These are phyloP conservation scores for Pseudomassariella vexata DNA, from an alignment of 2,329 filamentous ascomycete species.

Conservation along the genomic window DNA sequence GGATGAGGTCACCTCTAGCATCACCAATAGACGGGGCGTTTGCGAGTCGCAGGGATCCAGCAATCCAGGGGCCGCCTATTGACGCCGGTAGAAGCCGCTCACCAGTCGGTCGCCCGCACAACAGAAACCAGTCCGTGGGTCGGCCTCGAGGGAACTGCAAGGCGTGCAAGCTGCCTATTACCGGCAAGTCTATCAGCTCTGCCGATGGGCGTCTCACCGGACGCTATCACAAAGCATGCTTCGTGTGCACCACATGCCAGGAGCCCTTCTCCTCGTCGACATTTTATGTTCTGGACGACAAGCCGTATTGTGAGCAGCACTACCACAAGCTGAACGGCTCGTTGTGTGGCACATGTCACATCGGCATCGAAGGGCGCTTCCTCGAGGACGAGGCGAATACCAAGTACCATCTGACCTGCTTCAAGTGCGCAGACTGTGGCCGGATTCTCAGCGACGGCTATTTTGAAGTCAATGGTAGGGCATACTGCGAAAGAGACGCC, in stretches of 20 bases:
- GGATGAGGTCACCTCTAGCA: slow-evolving; percentile 7
- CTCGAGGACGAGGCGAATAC: slow-evolving; percentile 71
- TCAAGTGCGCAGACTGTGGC: slow-evolving; percentile 76
- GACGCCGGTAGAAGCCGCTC: slow-evolving; percentile 17
- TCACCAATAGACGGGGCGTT: slow-evolving; percentile 11
- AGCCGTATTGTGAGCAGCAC: slow-evolving; percentile 85
- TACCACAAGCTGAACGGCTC: slow-evolving; percentile 91
- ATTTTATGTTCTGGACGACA: slow-evolving; percentile 86
- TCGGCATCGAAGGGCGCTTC: slow-evolving; percentile 90
- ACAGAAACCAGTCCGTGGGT: slow-evolving; percentile 30
- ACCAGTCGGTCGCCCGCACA: slow-evolving; percentile 25
- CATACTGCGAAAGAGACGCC: slow-evolving; percentile 86
- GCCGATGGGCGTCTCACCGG: slow-evolving; percentile 88
- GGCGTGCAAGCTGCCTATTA: slow-evolving; percentile 71
- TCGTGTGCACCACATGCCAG: slow-evolving; percentile 80
- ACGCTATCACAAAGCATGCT: slow-evolving; percentile 91
- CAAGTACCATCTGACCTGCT: slow-evolving; percentile 85
- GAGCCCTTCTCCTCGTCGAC: slow-evolving; percentile 79
- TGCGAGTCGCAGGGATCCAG: slow-evolving; percentile 3
- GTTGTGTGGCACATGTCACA: slow-evolving; percentile 71
- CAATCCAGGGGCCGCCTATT: slow-evolving; percentile 8
- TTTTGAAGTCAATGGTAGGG: slow-evolving; percentile 75
- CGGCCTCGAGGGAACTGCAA: slow-evolving; percentile 71
- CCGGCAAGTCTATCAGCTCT: slow-evolving; percentile 88
- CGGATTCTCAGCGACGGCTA: slow-evolving; percentile 75